Conservation (phyloP, 371 early-diverging fungal genomes). For the Chytridiales sp. region DNA sequence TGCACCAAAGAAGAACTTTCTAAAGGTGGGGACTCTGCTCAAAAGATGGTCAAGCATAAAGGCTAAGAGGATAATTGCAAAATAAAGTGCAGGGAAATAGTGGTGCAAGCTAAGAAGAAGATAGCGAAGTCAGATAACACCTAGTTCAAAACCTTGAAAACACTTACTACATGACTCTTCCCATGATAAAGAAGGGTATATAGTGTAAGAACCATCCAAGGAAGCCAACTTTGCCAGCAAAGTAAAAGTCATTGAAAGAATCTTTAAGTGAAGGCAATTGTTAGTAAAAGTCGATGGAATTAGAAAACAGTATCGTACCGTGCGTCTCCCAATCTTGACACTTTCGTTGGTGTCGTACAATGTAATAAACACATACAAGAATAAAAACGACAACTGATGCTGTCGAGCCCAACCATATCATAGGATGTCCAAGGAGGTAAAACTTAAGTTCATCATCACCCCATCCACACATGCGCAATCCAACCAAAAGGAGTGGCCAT, state of each 20-base stretch:
- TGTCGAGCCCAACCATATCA: conserved; percentile 91
- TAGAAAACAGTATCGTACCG: conserved; percentile 17
- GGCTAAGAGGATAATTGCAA: conserved; percentile 75
- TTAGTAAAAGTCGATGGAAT: neutral
- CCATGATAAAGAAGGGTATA: conserved; percentile 96
- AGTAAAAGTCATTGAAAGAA: conserved; percentile 73
- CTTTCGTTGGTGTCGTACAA: conserved; percentile 68
- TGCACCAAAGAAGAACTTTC: no score
- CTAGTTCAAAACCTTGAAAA: neutral
- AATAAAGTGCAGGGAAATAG: conserved; percentile 98
- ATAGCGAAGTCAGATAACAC: no score
- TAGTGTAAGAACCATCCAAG: conserved; percentile 97
- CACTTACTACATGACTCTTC: conserved; percentile 84
- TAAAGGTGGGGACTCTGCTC: no score
- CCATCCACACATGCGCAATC: conserved; percentile 98
- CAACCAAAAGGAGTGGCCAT: conserved; percentile 92
- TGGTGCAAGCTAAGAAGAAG: conserved; percentile 75
- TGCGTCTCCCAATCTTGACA: conserved; percentile 57
- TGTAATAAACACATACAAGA: conserved; percentile 49
- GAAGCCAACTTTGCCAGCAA: conserved; percentile 64
- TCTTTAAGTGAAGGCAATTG: conserved; percentile 29
- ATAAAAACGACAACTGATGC: conserved; percentile 59
- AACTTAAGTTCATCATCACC: conserved; percentile 85
- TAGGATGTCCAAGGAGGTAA: conserved; percentile 95
- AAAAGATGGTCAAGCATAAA: conserved; percentile 72